phyloP scores from a whole-genome alignment of 1,284 basidiomycete genomes.

The Anthracocystis panici-leucophaei region DNA sequence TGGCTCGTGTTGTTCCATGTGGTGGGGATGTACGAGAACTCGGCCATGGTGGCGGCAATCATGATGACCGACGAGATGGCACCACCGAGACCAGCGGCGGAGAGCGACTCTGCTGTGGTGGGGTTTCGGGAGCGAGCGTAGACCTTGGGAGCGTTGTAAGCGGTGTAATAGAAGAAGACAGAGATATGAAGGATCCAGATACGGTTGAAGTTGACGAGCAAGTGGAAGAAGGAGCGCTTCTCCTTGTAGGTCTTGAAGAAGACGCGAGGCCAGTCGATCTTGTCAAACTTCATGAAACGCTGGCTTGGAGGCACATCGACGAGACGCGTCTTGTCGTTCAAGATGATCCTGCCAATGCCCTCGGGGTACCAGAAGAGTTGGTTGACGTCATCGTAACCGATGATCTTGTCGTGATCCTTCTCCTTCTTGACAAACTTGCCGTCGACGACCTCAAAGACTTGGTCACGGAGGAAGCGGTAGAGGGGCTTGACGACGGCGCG shows the following conservation, averaged over 20 bases:
- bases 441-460: constrained; percentile 96
- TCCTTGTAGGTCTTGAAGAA: constrained; percentile 70
- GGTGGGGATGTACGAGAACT: constrained; percentile 68
- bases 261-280: constrained; percentile 68
- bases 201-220: constrained; percentile 70
- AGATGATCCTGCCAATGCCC: constrained; percentile 90
- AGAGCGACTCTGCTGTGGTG: constrained; percentile 58
- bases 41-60: constrained; percentile 67
- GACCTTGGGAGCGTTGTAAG: constrained; percentile 87
- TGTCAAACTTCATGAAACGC: constrained; percentile 70
- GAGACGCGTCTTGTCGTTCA: constrained; percentile 83
- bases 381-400: constrained; percentile 99
- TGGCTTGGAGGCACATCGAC: constrained; percentile 68
- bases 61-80: constrained; percentile 67
- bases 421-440: constrained; percentile 92
- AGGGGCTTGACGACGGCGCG: constrained; percentile 91
- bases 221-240: constrained; percentile 68
- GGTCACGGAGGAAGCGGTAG: constrained; percentile 97
- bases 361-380: constrained; percentile 99
- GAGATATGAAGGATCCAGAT: constrained; percentile 70
- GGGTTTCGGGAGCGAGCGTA: constrained; percentile 76
- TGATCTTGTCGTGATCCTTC: constrained; percentile 91
- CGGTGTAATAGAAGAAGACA: constrained; percentile 69
- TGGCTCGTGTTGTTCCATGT: constrained; percentile 70
- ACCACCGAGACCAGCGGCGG: constrained; percentile 67